Conservation (phyloP, 108 stramenopile species). For the Discostella stelligeroides region DNA sequence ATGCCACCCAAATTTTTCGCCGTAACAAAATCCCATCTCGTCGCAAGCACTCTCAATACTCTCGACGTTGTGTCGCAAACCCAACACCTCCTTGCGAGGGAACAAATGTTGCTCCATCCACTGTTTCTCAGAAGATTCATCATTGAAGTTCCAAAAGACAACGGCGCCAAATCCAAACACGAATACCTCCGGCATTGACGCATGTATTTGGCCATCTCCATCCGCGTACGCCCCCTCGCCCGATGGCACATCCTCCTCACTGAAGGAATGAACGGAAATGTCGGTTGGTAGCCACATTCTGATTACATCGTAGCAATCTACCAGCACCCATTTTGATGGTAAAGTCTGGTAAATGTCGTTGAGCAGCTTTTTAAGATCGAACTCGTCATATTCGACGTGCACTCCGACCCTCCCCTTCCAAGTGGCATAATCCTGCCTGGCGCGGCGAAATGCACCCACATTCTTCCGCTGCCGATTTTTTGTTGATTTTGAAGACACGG, state of each 20-base stretch:
- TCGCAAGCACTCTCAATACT: constrained; percentile 48
- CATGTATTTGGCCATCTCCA: constrained; percentile 40
- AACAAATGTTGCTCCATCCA: constrained; percentile 52
- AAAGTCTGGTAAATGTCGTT: constrained; percentile 41
- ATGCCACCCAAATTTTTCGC: constrained; percentile 37
- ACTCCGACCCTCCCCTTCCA: constrained; percentile 56
- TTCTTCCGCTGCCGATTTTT: constrained; percentile 40
- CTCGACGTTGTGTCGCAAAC: constrained; percentile 38
- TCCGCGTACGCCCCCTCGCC: constrained; percentile 41
- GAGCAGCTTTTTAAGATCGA: constrained; percentile 47
- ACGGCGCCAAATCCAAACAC: constrained; percentile 55
- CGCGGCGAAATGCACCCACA: constrained; percentile 51
- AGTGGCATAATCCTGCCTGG: constrained; percentile 40
- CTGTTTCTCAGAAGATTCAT: constrained; percentile 28
- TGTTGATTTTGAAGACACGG: constrained; percentile 16
- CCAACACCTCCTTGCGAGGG: constrained; percentile 32
- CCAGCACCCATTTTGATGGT: constrained; percentile 41
- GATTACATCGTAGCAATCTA: constrained; percentile 52
- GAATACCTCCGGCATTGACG: constrained; percentile 54
- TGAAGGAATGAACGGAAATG: constrained; percentile 4
- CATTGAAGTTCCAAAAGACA: constrained; percentile 55
- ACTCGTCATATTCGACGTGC: constrained; percentile 47
- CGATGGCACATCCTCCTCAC: constrained; percentile 23
- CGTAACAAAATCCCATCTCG: constrained; percentile 55
- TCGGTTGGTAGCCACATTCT: constrained; percentile 45